Evolutionary conservation across 495 filamentous ascomycete genomes (phyloP), one percentile per base, ranked within the genome.

Genomic region (Apiosordaria backusii): DNA sequence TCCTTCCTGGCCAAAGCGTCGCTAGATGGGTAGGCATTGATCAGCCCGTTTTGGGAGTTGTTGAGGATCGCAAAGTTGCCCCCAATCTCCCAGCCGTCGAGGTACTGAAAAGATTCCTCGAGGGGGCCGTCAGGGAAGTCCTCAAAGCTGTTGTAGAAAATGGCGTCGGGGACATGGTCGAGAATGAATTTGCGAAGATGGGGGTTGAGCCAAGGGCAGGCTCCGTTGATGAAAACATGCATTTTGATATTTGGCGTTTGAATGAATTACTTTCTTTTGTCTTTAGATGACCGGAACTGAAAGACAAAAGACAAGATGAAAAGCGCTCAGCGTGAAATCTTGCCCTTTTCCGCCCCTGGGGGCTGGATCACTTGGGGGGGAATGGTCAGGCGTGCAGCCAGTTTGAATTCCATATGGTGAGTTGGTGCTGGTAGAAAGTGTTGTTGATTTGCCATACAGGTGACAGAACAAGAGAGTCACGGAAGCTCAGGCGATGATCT

Each of bases 1-100:
- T 72, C 68, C 58, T 72, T 72, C 23, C 71, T 65, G 5, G 71
- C 68, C 40, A 72, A 45, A 26, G 71, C 71, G 25, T 72, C 71
- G 57, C 71, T 72, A 64, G 63, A 70, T 57, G 71, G 71, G 45
- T 72, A 72, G 21, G 71, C 68, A 40, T 72, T 72, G 64, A 72
- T 68, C 25, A 72, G 66, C 4, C 57, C 71, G 57, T 26, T 59
- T 50, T 52, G 29, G 13, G 61, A 50, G 15, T 29, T 52, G 66
- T 70, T 72, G 22, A 68, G 35, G 25, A 67, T 27, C 50, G 68
- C 61, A 60, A 72, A 72, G 65, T 72, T 66, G 25, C 60, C 26
- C 50, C 58, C 62, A 29, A 72, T 61, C 59, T 61, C 65, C 71
- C 64, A 67, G 24, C 71, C 71, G 64, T 66, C 62, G 58, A 68